These are phyloP conservation scores for Phlegmacium glaucopus DNA, from an alignment of 768 basidiomycete species.

Conservation along the genomic window DNA sequence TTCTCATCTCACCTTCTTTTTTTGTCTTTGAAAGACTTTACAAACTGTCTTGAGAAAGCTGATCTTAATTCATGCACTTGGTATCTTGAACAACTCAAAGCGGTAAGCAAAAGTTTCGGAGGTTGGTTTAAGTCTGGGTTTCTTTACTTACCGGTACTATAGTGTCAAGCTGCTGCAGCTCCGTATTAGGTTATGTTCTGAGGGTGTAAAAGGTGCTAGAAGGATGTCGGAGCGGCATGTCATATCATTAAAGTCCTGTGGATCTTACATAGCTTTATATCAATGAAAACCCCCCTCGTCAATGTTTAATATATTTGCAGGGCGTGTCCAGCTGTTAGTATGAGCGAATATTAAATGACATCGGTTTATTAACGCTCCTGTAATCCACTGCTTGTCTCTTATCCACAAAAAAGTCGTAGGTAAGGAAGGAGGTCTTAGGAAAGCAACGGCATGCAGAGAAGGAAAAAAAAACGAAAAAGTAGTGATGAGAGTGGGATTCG, in stretches of 20 bases:
- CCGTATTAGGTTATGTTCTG: conserved; percentile 21
- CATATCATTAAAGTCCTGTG: not conserved
- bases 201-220: not conserved
- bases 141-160: conserved; percentile 4
- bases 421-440: no score
- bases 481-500: conserved; percentile 16
- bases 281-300: not conserved
- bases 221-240: not conserved
- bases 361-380: not conserved
- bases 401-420: no score
- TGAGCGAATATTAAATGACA: no score
- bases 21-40: conserved; percentile 60
- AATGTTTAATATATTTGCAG: not conserved
- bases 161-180: conserved; percentile 78
- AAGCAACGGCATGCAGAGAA: no score
- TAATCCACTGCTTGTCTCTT: no score
- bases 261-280: not conserved
- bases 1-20: not conserved
- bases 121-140: not conserved
- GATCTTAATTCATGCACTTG: conserved; percentile 77
- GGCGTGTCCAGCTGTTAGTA: no score
- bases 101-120: conserved; percentile 49
- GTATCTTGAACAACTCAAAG: conserved; percentile 88
- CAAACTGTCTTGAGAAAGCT: conserved; percentile 79
- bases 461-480: not conserved